A percentile compares a stretch with the other conserved stretches of the same genome.
phyloP scores from a whole-genome alignment of 108 stramenopile species.

The Skeletonema costatum region DNA sequence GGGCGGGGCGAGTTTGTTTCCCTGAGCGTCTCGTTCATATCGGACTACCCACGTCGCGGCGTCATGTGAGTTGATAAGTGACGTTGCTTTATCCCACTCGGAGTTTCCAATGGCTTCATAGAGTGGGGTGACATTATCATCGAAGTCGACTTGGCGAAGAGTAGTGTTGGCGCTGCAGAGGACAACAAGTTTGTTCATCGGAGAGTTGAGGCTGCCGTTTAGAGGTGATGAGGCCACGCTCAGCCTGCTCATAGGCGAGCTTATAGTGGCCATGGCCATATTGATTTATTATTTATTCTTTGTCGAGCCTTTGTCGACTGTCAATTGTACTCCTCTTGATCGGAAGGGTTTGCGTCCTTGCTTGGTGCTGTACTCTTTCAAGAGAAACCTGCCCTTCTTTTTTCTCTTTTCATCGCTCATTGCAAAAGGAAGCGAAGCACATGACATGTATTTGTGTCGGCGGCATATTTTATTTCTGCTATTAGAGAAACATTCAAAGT shows the following conservation, averaged over 20 bases:
- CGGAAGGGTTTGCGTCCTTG: too few relatives aligned
- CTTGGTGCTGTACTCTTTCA: too few relatives aligned
- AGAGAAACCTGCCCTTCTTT: too few relatives aligned
- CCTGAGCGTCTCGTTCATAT: slow-evolving; percentile 45
- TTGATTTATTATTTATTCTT: too few relatives aligned
- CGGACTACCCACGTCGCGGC: slow-evolving; percentile 81
- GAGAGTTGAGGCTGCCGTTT: background rate
- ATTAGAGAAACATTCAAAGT: too few relatives aligned
- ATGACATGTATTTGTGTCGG: too few relatives aligned
- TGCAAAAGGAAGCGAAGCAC: too few relatives aligned
- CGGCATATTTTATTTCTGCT: too few relatives aligned
- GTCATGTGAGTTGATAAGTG: slow-evolving; percentile 23
- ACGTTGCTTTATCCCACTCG: slow-evolving; percentile 67
- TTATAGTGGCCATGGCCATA: background rate
- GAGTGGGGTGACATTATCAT: slow-evolving; percentile 70
- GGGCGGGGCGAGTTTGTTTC: slow-evolving; percentile 13
- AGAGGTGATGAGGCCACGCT: background rate
- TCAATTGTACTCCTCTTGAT: too few relatives aligned
- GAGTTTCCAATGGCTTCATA: slow-evolving; percentile 77
- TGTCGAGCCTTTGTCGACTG: too few relatives aligned
- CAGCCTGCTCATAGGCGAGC: background rate
- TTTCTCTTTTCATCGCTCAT: too few relatives aligned
- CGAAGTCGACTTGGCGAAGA: slow-evolving; percentile 72
- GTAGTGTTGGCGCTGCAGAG: slow-evolving; percentile 14
- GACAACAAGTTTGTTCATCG: background rate